These are phyloP conservation scores for Achaetomiella virescens DNA, from an alignment of 495 filamentous ascomycete genomes.

Conservation along the genomic window DNA sequence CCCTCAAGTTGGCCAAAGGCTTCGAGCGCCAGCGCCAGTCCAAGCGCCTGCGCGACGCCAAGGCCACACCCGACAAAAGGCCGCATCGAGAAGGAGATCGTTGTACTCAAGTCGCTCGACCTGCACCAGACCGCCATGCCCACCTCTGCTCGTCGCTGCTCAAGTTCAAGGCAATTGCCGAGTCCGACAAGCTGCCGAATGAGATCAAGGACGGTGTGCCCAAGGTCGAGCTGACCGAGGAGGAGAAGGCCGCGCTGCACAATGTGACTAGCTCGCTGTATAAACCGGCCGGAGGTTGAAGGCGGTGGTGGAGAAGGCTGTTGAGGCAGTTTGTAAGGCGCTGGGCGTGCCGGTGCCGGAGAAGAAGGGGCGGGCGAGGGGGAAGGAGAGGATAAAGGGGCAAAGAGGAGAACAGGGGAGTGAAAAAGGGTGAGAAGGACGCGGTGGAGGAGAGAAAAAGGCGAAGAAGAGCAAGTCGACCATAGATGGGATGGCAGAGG, in stretches of 20 bases:
- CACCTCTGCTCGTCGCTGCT: constrained; percentile 72
- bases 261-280: constrained; percentile 81
- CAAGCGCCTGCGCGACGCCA: constrained; percentile 64
- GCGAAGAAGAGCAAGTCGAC: constrained; percentile 14
- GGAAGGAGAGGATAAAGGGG: constrained; percentile 16
- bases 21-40: constrained; percentile 87
- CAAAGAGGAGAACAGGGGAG: constrained; percentile 11
- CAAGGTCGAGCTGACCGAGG: constrained; percentile 42
- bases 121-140: constrained; percentile 56
- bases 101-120: constrained; percentile 68
- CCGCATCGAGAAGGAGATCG: constrained; percentile 65
- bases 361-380: constrained; percentile 27
- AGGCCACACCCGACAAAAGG: constrained; percentile 44
- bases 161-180: constrained; percentile 63
- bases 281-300: constrained; percentile 69
- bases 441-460: constrained; percentile 18
- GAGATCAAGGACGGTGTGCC: constrained; percentile 45
- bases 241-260: constrained; percentile 41
- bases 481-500: constrained; percentile 14
- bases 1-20: constrained; percentile 72
- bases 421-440: constrained; percentile 19
- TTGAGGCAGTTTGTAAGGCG: constrained; percentile 56
- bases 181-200: constrained; percentile 39
- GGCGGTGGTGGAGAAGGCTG: constrained; percentile 54
- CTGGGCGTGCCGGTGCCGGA: constrained; percentile 53